phyloP scores from a whole-genome alignment of 1,284 basidiomycete species.

The Tylopilus sp. region DNA sequence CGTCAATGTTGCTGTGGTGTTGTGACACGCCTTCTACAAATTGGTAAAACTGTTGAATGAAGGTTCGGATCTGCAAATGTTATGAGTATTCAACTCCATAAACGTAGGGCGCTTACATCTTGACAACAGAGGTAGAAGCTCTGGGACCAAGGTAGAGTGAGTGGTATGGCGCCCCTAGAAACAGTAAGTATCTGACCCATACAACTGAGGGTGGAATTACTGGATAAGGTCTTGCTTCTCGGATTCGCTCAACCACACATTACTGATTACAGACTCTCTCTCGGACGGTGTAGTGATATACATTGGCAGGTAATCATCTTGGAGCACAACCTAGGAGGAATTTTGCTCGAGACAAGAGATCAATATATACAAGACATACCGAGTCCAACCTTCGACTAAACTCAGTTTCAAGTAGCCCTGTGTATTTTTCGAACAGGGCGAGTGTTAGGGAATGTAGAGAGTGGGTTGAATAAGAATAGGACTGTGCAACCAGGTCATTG shows the following conservation, averaged over 20 bases:
- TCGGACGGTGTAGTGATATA: conserved; percentile 73
- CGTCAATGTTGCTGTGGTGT: conserved; percentile 90
- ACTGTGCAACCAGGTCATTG: conserved; percentile 44
- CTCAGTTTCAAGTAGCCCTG: conserved; percentile 78
- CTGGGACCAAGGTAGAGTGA: conserved; percentile 90
- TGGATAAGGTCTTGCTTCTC: conserved; percentile 64
- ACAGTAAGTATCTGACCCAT: conserved; percentile 1
- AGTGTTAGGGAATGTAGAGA: conserved; percentile 85
- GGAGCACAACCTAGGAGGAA: conserved; percentile 67
- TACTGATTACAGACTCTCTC: conserved; percentile 74
- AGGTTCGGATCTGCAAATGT: conserved; percentile 71
- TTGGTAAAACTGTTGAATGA: conserved; percentile 95
- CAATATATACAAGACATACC: conserved; percentile 42
- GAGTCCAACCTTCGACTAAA: conserved; percentile 82
- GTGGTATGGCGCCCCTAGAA: conserved; percentile 66
- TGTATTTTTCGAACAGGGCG: conserved; percentile 89
- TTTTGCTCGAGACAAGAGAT: background rate
- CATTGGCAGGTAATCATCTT: conserved; percentile 95
- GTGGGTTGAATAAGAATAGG: conserved; percentile 82
- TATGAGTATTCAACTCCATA: background rate
- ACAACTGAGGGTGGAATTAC: conserved; percentile 43
- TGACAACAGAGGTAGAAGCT: conserved; percentile 95
- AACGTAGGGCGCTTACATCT: conserved; percentile 55
- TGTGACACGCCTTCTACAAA: conserved; percentile 95
- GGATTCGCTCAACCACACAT: conserved; percentile 80